These are phyloP conservation scores for Stephania yunnanensis DNA, from an alignment of 164 flowering plant genomes.

Conservation along the genomic window DNA sequence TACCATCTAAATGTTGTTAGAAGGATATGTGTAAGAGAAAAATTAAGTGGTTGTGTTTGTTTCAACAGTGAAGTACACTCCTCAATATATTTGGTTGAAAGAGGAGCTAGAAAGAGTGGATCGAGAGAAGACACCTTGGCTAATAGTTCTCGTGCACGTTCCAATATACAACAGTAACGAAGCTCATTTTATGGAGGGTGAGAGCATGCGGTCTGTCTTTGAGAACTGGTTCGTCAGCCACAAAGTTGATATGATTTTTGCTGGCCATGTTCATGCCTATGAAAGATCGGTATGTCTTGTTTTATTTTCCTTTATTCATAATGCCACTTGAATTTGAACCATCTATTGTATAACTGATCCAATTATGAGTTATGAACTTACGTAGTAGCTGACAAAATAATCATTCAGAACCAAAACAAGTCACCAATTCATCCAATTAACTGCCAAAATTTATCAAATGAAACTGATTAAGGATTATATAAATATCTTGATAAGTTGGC, in stretches of 20 bases:
- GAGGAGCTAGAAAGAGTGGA: conserved; percentile 65
- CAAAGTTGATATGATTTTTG: conserved; percentile 83
- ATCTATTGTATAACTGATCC: not conserved
- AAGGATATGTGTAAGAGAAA: too few species aligned
- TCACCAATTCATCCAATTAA: not conserved
- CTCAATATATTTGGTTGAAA: conserved; percentile 71
- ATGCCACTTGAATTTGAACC: not conserved
- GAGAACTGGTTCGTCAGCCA: conserved; percentile 66
- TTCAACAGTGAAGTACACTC: conserved; percentile 79
- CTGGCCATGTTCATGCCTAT: conserved; percentile 98
- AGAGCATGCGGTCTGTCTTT: conserved; percentile 72
- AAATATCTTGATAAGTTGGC: not conserved
- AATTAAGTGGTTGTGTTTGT: not conserved
- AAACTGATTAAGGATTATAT: not conserved
- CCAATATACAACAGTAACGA: conserved; percentile 82
- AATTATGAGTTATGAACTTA: not conserved
- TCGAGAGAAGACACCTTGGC: conserved; percentile 94
- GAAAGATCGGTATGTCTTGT: conserved; percentile 78
- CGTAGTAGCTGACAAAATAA: not conserved
- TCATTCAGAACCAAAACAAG: not conserved
- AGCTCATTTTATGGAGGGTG: conserved; percentile 95
- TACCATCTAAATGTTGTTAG: too few species aligned
- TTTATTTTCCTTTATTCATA: not conserved
- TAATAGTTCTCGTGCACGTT: conserved; percentile 87
- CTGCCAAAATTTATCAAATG: not conserved